Conservation (phyloP, 805 yeast species). For the Candida namnaoensis region DNA sequence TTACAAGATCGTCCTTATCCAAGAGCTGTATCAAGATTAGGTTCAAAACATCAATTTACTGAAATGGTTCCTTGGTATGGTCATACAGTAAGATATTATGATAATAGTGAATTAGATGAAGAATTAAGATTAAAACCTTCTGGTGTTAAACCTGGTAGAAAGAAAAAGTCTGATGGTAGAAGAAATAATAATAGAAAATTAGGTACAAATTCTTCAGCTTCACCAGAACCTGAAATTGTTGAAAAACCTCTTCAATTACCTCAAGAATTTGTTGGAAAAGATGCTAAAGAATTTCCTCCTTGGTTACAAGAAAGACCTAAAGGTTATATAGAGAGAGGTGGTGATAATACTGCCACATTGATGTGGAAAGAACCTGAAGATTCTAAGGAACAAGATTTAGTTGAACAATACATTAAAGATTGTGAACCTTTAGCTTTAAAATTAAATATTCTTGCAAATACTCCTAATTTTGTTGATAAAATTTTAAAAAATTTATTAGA, state of each 20-base stretch:
- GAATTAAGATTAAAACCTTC: conserved; percentile 10
- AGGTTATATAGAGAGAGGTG: conserved; percentile 83
- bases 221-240: conserved; percentile 11
- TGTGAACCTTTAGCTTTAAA: conserved; percentile 50
- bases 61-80: conserved; percentile 58
- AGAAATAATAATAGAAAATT: conserved; percentile 6
- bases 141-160: conserved; percentile 15
- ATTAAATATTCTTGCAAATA: conserved; percentile 45
- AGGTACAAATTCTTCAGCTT: neutral
- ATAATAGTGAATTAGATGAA: conserved; percentile 16
- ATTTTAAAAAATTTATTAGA: conserved; percentile 48
- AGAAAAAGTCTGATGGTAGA: conserved; percentile 17
- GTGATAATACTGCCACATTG: conserved; percentile 52
- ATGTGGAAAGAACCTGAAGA: conserved; percentile 52
- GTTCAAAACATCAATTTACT: conserved; percentile 64
- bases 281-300: conserved; percentile 44
- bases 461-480: conserved; percentile 81
- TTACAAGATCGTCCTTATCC: conserved; percentile 74
- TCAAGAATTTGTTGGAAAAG: conserved; percentile 28
- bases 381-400: conserved; percentile 13
- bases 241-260: conserved; percentile 33
- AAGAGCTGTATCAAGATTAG: conserved; percentile 68
- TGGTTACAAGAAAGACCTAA: conserved; percentile 77
- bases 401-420: conserved; percentile 46
- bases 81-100: conserved; percentile 62